Conservation (phyloP, 106 monocot genomes). For the Narthecium ossifragum region DNA sequence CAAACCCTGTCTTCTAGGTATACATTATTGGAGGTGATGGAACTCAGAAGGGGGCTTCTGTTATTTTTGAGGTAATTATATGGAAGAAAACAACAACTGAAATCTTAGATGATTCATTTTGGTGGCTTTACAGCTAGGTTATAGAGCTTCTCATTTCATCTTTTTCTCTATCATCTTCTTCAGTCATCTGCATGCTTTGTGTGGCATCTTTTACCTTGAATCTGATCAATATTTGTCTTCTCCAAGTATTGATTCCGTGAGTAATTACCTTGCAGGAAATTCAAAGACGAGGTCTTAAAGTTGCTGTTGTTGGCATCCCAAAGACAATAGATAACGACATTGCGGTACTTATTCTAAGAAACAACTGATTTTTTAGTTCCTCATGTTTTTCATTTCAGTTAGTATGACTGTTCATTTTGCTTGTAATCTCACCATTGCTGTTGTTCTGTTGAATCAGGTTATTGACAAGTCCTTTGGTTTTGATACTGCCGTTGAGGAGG, state of each 20-base stretch:
- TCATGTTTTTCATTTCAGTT: background rate
- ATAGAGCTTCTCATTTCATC: too few relatives aligned
- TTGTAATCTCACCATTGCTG: background rate
- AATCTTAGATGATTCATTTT: too few relatives aligned
- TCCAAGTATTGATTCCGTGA: too few relatives aligned
- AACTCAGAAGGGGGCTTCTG: constrained; percentile 88
- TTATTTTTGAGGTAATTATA: constrained; percentile 89
- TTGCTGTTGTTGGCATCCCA: constrained; percentile 45
- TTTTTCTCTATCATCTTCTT: too few relatives aligned
- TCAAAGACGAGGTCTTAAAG: constrained; percentile 56
- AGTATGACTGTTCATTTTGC: too few relatives aligned
- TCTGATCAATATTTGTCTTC: too few relatives aligned
- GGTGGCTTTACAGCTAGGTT: too few relatives aligned
- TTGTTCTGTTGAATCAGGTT: constrained; percentile 17
- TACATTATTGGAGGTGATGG: constrained; percentile 96
- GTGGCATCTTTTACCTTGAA: too few relatives aligned
- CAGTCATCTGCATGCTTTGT: too few relatives aligned
- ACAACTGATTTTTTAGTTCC: background rate
- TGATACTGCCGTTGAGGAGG: constrained; percentile 78
- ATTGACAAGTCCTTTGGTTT: constrained; percentile 73
- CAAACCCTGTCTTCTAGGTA: constrained; percentile 35
- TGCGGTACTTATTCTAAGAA: background rate
- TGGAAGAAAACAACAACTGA: too few relatives aligned
- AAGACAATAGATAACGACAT: constrained; percentile 6
- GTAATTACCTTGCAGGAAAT: constrained; percentile 74